Conservation (phyloP, 306 rosid species). For the Vachellia collinsii region DNA sequence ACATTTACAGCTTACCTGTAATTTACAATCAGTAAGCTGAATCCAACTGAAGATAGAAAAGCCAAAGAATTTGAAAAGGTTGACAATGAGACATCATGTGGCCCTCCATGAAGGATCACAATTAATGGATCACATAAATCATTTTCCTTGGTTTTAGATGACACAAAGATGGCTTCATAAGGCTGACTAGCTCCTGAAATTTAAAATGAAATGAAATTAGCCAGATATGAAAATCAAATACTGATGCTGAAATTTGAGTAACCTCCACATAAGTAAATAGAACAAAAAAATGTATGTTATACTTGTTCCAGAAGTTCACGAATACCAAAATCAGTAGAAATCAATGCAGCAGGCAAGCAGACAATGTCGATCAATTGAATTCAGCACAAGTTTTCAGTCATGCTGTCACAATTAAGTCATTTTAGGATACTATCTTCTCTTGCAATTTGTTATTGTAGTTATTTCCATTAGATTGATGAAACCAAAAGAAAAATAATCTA, state of each 20-base stretch:
- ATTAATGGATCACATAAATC: slow-evolving; percentile 67
- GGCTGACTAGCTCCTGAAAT: slow-evolving; percentile 80
- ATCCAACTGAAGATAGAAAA: slow-evolving; percentile 85
- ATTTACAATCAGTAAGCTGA: slow-evolving; percentile 76
- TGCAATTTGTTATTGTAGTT: not conserved
- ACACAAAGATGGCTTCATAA: slow-evolving; percentile 83
- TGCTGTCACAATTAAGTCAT: not conserved
- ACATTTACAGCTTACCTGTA: slow-evolving; percentile 59
- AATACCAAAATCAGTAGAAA: not conserved
- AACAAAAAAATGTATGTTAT: not conserved
- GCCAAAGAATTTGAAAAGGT: slow-evolving; percentile 78
- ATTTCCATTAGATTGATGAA: not conserved
- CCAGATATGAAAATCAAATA: not conserved
- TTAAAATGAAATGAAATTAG: slow-evolving; percentile 20
- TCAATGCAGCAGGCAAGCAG: not conserved
- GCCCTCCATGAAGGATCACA: slow-evolving; percentile 91
- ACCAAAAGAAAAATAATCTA: not conserved
- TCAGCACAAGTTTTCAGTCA: not conserved
- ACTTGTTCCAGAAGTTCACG: not conserved
- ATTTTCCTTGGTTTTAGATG: slow-evolving; percentile 61
- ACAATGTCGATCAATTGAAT: not conserved
- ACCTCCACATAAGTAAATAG: slow-evolving; percentile 8
- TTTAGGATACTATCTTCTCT: no score
- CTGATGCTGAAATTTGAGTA: slow-evolving; percentile 20
- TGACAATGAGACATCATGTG: slow-evolving; percentile 65